phyloP scores from a whole-genome alignment of 257 asterid genomes.

The Rhazya stricta region DNA sequence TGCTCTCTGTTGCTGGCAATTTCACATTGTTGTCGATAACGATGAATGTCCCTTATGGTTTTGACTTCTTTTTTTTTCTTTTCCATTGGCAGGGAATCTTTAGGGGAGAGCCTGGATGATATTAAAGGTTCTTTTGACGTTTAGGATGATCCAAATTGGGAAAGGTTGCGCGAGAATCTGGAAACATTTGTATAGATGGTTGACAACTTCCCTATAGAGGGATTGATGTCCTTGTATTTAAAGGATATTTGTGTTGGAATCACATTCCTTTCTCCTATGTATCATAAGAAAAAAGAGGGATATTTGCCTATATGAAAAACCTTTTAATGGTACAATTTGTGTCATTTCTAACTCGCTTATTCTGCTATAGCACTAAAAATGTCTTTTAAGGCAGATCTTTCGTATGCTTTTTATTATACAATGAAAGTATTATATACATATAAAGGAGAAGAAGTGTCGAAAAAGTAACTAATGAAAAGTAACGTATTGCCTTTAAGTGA shows the following conservation, averaged over 20 bases:
- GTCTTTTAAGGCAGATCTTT: too few relatives aligned
- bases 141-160: slow-evolving; percentile 1
- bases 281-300: background rate
- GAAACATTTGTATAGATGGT: background rate
- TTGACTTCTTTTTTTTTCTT: slow-evolving; percentile 5
- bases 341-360: too few relatives aligned
- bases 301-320: background rate
- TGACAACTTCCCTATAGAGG: background rate
- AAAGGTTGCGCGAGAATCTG: background rate
- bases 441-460: too few relatives aligned
- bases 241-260: background rate
- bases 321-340: too few relatives aligned
- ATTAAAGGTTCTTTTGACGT: slow-evolving; percentile 54
- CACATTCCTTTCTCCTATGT: too few relatives aligned
- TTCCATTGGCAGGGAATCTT: slow-evolving; percentile 53
- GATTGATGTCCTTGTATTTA: background rate
- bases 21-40: background rate
- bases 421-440: too few relatives aligned
- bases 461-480: too few relatives aligned
- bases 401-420: too few relatives aligned
- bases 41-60: background rate
- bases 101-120: slow-evolving; percentile 89
- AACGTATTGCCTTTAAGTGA: too few relatives aligned
- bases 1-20: background rate
- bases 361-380: too few relatives aligned